A percentile compares a stretch with the other conserved stretches of the same genome.
phyloP scores from a whole-genome alignment of 441 rosid genomes.

The Syzygium malaccense region DNA sequence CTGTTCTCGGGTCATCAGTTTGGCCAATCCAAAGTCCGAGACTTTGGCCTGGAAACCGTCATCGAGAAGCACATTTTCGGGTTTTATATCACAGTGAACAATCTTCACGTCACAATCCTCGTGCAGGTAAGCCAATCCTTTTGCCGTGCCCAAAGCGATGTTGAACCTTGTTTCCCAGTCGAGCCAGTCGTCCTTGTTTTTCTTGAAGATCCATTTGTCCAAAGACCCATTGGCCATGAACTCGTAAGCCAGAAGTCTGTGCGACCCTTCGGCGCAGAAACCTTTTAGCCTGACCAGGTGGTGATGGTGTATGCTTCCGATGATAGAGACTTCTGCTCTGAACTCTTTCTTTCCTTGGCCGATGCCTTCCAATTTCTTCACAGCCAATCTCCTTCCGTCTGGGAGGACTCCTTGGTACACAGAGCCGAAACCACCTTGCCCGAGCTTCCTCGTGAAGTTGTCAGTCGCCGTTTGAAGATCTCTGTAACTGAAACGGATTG shows the following conservation, averaged over 20 bases:
- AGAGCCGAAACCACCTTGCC: slow-evolving; percentile 13
- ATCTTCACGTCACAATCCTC: slow-evolving; percentile 14
- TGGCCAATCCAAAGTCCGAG: slow-evolving; percentile 15
- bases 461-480: slow-evolving; percentile 4
- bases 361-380: slow-evolving; percentile 12
- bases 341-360: slow-evolving; percentile 17
- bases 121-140: slow-evolving; percentile 14
- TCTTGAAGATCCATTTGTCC: slow-evolving; percentile 14
- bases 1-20: slow-evolving; percentile 14
- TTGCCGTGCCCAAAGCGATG: slow-evolving; percentile 10
- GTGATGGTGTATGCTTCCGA: slow-evolving; percentile 11
- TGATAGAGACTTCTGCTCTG: slow-evolving; percentile 6
- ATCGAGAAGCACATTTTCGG: slow-evolving; percentile 14
- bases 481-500: slow-evolving; percentile 8
- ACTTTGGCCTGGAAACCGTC: slow-evolving; percentile 11
- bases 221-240: slow-evolving; percentile 13
- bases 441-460: slow-evolving; percentile 6
- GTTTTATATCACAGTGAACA: slow-evolving; percentile 13
- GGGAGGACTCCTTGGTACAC: slow-evolving; percentile 10
- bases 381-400: slow-evolving; percentile 4
- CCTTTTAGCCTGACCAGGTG: slow-evolving; percentile 15
- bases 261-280: slow-evolving; percentile 6
- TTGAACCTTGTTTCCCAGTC: slow-evolving; percentile 8
- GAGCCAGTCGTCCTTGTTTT: background rate
- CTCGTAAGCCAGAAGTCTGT: slow-evolving; percentile 10